These are phyloP conservation scores for Capsicum baccatum DNA, from an alignment of 257 asterid genomes.

Conservation along the genomic window DNA sequence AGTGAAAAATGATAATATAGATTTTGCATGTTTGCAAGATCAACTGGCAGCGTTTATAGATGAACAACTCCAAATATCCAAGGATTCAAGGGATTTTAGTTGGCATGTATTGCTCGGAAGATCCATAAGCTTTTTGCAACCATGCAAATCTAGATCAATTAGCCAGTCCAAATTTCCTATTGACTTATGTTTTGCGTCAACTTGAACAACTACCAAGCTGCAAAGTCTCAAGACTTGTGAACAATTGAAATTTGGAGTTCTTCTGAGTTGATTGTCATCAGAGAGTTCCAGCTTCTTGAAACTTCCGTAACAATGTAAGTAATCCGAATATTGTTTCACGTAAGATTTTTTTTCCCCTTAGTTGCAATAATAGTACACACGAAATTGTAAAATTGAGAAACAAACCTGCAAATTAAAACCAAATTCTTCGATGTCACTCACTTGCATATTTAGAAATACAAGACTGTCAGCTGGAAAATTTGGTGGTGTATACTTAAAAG, in stretches of 20 bases:
- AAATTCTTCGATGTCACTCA: background rate
- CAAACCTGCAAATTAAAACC: background rate
- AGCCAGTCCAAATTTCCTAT: constrained; percentile 2
- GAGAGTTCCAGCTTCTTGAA: background rate
- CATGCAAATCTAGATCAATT: background rate
- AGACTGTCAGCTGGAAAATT: background rate
- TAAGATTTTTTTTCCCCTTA: no score
- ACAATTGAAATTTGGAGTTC: constrained; percentile 18
- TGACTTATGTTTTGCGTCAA: background rate
- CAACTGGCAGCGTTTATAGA: background rate
- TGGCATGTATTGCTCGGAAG: background rate
- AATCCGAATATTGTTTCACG: no score
- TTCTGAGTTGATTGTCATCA: background rate
- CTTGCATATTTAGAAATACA: background rate
- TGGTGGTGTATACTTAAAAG: background rate
- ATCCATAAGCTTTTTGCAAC: background rate
- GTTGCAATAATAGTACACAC: background rate
- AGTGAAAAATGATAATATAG: background rate
- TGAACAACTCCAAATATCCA: background rate
- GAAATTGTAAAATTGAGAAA: background rate
- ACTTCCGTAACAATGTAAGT: background rate
- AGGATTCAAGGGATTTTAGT: background rate
- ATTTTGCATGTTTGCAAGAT: background rate
- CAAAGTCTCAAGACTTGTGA: background rate
- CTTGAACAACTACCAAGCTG: background rate